A percentile compares a stretch with the other conserved stretches of the same genome.
phyloP scores from a whole-genome alignment of 2,329 filamentous ascomycete genomes.

The Talaromyces pinophilus region DNA sequence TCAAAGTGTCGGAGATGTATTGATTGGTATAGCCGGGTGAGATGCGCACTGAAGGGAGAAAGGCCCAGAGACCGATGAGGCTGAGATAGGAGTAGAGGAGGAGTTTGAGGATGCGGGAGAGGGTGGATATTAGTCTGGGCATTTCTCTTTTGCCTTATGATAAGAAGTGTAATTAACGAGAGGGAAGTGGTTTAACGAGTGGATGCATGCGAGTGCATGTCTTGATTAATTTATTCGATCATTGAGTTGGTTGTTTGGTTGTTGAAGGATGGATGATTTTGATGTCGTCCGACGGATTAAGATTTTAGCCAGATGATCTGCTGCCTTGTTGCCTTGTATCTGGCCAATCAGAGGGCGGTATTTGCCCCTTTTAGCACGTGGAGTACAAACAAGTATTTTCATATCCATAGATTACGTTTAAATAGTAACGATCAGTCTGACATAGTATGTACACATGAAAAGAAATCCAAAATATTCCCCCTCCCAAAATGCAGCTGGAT shows the following conservation, averaged over 20 bases:
- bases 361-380: neutral
- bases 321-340: neutral
- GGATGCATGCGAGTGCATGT: conserved; percentile 6
- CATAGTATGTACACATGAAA: conserved; percentile 10
- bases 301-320: neutral
- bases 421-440: conserved; percentile 7
- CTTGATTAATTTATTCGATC: neutral
- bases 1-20: neutral
- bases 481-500: neutral
- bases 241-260: neutral
- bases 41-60: conserved; percentile 18
- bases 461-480: neutral
- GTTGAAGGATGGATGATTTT: neutral
- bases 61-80: conserved; percentile 20
- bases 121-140: conserved; percentile 21
- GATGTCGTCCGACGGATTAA: neutral
- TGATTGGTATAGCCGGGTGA: neutral
- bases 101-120: conserved; percentile 17
- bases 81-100: conserved; percentile 13
- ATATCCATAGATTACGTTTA: neutral
- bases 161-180: neutral
- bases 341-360: neutral
- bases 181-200: neutral
- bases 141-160: neutral
- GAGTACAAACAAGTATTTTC: neutral